Evolutionary conservation across 2,329 filamentous ascomycete genomes (phyloP), one percentile per base, ranked within the genome.

Genomic region (Ploettnerulaceae sp.): DNA sequence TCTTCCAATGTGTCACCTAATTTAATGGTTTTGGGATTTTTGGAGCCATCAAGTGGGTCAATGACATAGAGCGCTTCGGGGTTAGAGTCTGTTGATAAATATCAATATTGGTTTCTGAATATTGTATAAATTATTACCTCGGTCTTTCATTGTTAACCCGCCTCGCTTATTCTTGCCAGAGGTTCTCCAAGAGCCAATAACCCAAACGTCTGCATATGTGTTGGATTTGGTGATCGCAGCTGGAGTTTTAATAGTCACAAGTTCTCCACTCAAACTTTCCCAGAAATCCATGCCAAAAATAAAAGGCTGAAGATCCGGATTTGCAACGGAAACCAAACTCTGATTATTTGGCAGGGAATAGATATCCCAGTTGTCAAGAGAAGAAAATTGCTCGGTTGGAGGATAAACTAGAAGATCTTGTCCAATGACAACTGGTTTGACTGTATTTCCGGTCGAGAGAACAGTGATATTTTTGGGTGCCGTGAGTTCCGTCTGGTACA

Each of bases 211-310:
- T 18, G 82, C 81, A 58, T 73, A 86, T 44, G 64, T 68, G 61
- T 81, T 86, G 2, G 83, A 78, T 45, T 76, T 76, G 40, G 73
- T 71, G 35, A 86, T 64, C 33, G 77, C 79, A 9, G 68, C 72
- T 1, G 79, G 75, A 35, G 66, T 71, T 54, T 71, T 71, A 36
- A 87, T 67, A 0, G 77, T 84, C 11, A 88, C 82, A 6, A 86
- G 69, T 64, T 86, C 81, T 21, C 82, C 84, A 44, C 69, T 71
- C 48, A 87, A 65, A 52, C 76, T 81, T 71, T 87, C 80, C 84
- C 83, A 87, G 60, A 86, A 88, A 62, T 87, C 84, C 22, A 87
- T 68, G 2, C 83, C 84, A 58, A 81, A 87, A 32, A 69, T 66
- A 17, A 67, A 66, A 2, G 82, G 82, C 50, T 82, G 63, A 29